Base-by-base conservation (phyloP, 2,329 filamentous ascomycete species). In the Gliomastix tumulicola region DNA sequence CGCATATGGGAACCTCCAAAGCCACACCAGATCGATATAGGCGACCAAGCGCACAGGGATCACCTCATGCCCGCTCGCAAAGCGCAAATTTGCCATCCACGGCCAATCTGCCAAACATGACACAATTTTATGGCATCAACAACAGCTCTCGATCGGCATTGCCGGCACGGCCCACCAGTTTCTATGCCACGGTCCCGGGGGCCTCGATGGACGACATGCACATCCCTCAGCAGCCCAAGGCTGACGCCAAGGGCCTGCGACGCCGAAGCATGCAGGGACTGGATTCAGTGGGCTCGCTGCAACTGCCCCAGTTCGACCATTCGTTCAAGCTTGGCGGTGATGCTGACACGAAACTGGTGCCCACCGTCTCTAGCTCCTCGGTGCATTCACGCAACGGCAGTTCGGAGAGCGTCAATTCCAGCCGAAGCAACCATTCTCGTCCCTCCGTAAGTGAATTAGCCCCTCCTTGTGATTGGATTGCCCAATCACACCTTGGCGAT, bases 201-300 rank as follows among this genome's bases (percentile, higher is more conserved):
- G 50, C 57, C 7, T 60, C 70, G 47, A 72, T 74, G 33, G 87
- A 94, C 57, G 86, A 92, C 48, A 76, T 80, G 54, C 74, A 79
- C 38, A 53, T 87, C 41, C 67, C 71, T 49, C 77, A 69, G 39
- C 67, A 70, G 38, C 57, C 68, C 19, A 56, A 75, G 15, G 87
- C 90, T 20, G 72, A 83, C 23, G 75, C 80, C 9, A 88, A 84
- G 60, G 75, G 86, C 53, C 84, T 88, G 60, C 75, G 88, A 49
- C 79, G 88, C 53, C 79, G 88, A 46, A 96, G 88, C 61, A 76
- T 94, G 64, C 86, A 86, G 46, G 82, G 78, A 15, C 59, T 74
- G 41, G 70, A 76, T 18, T 44, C 45, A 16, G 36, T 44, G 19
- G 50, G 58, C 18, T 37, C 45, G 13, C 35, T 43, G 12, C 46